Evolutionary conservation across 768 basidiomycete species (phyloP).

Genomic region (Pleurotus eryngii): DNA sequence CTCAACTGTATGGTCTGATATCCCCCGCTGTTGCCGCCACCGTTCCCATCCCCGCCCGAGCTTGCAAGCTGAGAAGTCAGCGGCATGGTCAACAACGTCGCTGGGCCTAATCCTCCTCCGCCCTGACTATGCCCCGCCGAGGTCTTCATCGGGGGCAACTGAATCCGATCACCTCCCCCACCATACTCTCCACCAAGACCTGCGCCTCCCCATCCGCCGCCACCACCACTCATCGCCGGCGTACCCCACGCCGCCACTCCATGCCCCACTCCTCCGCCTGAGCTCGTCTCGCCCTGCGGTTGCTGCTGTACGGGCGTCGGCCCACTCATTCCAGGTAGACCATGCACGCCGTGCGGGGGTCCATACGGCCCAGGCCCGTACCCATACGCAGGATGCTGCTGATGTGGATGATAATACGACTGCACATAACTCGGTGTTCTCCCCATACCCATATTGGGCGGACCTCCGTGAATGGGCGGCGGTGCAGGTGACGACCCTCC

Average conservation of each 20-base stretch:
- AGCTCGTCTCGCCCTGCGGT: background rate
- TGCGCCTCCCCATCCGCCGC: constrained; percentile 1
- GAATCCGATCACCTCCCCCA: constrained; percentile 39
- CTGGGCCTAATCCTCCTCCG: background rate
- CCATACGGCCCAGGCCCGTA: background rate
- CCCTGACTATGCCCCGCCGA: constrained; percentile 6
- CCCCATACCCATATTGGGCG: background rate
- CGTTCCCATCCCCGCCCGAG: background rate
- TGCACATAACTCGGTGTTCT: background rate
- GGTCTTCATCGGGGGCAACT: constrained; percentile 51
- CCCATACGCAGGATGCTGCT: background rate
- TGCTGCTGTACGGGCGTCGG: background rate
- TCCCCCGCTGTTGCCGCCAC: constrained; percentile 13
- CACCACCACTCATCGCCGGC: background rate
- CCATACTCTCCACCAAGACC: constrained; percentile 16
- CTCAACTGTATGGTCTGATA: constrained; percentile 33
- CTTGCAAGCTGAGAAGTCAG: constrained; percentile 1
- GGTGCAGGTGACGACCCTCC: background rate
- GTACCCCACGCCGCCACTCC: constrained; percentile 9
- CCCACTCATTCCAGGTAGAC: too few species aligned
- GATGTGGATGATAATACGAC: background rate
- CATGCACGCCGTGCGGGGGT: background rate
- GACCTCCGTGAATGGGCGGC: background rate
- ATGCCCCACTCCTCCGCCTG: background rate
- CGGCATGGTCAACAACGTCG: constrained; percentile 14